These are phyloP conservation scores for Cercospora sp. DNA, from an alignment of 2,329 filamentous ascomycete genomes.

Conservation along the genomic window DNA sequence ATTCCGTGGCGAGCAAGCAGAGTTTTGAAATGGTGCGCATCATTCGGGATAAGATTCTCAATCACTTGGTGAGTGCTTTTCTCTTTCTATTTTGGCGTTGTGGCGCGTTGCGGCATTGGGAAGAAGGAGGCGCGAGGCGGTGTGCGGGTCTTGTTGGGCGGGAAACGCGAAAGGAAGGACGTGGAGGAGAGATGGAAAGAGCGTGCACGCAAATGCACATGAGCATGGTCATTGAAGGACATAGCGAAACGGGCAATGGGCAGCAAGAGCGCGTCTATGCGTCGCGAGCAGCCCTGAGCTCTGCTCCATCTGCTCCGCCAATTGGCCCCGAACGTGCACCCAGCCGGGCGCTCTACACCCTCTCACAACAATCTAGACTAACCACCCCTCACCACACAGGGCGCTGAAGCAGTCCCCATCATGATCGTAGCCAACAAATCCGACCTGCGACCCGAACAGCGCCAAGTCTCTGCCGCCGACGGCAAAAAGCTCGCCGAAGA, in stretches of 20 bases:
- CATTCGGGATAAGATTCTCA: constrained; percentile 95
- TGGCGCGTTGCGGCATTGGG: neutral
- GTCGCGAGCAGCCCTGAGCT: neutral
- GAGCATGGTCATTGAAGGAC: neutral
- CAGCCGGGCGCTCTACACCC: neutral
- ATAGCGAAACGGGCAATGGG: neutral
- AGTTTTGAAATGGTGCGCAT: constrained; percentile 98
- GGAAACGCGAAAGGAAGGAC: neutral
- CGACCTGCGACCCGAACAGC: constrained; percentile 87
- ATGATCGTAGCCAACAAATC: constrained; percentile 97
- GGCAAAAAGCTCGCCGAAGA: constrained; percentile 82
- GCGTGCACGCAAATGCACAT: neutral
- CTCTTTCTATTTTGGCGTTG: neutral
- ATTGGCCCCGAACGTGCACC: neutral
- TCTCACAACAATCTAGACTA: neutral
- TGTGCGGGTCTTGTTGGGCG: neutral
- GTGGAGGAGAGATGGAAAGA: neutral
- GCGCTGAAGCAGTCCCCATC: constrained; percentile 87
- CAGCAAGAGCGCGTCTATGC: neutral
- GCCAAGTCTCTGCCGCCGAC: constrained; percentile 83
- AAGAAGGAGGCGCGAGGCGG: neutral
- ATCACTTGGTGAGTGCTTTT: constrained; percentile 71
- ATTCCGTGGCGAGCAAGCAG: constrained; percentile 90
- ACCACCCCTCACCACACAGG: constrained; percentile 47
- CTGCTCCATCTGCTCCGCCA: neutral